Evolutionary conservation across 805 yeast genomes (phyloP).

Genomic region (Teunomyces stri): DNA sequence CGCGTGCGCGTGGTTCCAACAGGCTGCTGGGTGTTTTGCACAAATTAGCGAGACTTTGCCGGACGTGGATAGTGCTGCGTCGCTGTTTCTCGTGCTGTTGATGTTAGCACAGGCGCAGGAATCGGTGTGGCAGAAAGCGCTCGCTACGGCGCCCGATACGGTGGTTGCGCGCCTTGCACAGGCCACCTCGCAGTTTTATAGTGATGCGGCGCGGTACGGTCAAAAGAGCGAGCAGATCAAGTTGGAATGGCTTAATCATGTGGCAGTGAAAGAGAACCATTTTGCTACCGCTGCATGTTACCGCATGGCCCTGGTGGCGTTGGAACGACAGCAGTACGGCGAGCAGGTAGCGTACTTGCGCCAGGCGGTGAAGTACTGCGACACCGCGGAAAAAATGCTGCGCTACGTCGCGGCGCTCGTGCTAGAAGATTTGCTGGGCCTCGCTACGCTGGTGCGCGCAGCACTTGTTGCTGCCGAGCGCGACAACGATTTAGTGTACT

Average conservation of each 20-base stretch:
- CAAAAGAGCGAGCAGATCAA: constrained; percentile 47
- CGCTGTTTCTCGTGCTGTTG: constrained; percentile 49
- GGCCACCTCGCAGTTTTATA: constrained; percentile 60
- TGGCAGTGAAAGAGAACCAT: constrained; percentile 58
- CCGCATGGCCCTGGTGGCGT: constrained; percentile 53
- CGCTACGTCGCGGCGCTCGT: constrained; percentile 44
- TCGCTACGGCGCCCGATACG: constrained; percentile 42
- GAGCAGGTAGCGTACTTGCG: constrained; percentile 62
- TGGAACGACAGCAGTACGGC: constrained; percentile 58
- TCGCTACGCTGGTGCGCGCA: constrained; percentile 44
- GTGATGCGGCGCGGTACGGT: constrained; percentile 36
- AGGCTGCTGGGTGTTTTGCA: constrained; percentile 66
- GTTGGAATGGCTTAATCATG: constrained; percentile 63
- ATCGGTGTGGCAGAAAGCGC: constrained; percentile 74
- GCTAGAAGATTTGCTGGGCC: constrained; percentile 50
- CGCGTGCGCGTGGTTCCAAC: constrained; percentile 64
- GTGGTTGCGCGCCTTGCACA: constrained; percentile 62
- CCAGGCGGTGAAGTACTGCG: constrained; percentile 39
- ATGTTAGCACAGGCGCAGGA: constrained; percentile 88
- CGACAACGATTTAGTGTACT: constrained; percentile 79
- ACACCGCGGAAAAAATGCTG: constrained; percentile 36
- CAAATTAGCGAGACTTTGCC: constrained; percentile 20
- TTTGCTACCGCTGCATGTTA: constrained; percentile 71
- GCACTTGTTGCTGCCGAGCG: constrained; percentile 57
- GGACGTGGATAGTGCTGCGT: constrained; percentile 51